Base-by-base conservation (phyloP, 2,329 filamentous ascomycete species). In the Colletotrichum sp. region DNA sequence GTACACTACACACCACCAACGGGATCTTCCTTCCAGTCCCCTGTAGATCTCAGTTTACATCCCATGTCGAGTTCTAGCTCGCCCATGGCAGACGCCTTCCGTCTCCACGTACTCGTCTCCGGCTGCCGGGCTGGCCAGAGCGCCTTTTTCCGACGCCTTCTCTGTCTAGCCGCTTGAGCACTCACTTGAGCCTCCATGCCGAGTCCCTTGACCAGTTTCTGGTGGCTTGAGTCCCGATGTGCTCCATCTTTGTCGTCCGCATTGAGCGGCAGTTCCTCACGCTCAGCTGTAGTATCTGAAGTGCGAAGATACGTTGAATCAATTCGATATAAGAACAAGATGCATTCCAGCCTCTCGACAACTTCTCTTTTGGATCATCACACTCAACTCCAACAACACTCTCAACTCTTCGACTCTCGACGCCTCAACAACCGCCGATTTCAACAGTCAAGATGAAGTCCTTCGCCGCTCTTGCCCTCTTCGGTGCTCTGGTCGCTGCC, bases 401-500 rank as follows among this genome's bases (percentile, higher is more conserved):
- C 32, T 71, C 39, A 59, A 34, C 43, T 63, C 55, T 30, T 64
- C 30, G 24, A 18, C 63, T 67, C 55, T 43, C 30, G 32, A 71
- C 24, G 39, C 43, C 67, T 36, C 30, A 32, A 15, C 57, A 63
- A 18, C 32, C 30, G 60, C 59, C 21, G 59, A 26, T 21, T 52
- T 34, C n/a, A 55, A 74, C 21, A 65, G 36, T 36, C 66, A 76
- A 75, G 48, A 86, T 87, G 85, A 86, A 84, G 81, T 63, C 34
- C 10, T 83, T 84, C 75, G 73, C 80, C 21, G 79, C 80, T 77
- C 52, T 85, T 75, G 78, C 83, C 43, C 78, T 85, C 48, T 77
- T 86, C 60, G 83, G 81, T 75, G 80, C 84, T 65, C 60, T 84
- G 67, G 85, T 80, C 71, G 82, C 80, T 69, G 84, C 84, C 72